Percentiles rank a stretch among this genome's conserved stretches.
Evolutionary conservation across 805 yeast genomes (phyloP).

Genomic region (Monosporozyma yasuniensis): DNA sequence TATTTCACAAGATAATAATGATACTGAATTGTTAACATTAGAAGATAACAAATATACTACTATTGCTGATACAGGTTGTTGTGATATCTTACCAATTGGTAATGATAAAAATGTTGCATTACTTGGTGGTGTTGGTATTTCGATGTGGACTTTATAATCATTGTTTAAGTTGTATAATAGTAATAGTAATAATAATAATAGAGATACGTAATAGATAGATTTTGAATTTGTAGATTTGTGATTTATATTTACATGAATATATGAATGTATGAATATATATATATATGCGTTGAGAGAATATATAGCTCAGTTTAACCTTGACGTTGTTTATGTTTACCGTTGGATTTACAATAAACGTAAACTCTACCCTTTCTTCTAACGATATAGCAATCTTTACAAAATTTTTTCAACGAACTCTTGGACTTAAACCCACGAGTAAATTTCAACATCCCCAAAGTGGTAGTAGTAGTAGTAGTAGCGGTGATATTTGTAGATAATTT

Average conservation of each 20-base stretch:
- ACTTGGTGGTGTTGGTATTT: conserved; percentile 80
- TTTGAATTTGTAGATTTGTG: too few relatives aligned
- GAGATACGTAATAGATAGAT: neutral
- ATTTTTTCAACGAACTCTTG: conserved; percentile 85
- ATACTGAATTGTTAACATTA: conserved; percentile 21
- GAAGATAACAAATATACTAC: conserved; percentile 53
- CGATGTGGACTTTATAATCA: conserved; percentile 34
- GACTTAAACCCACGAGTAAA: conserved; percentile 73
- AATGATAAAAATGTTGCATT: conserved; percentile 26
- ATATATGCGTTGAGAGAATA: too few relatives aligned
- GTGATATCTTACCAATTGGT: conserved; percentile 34
- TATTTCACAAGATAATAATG: conserved; percentile 24
- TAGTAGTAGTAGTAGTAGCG: neutral
- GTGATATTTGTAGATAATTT: too few relatives aligned
- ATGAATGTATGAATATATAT: neutral
- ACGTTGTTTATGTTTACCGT: conserved; percentile 91
- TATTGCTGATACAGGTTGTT: conserved; percentile 83
- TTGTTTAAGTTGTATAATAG: neutral
- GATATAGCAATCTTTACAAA: conserved; percentile 83
- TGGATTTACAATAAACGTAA: conserved; percentile 85
- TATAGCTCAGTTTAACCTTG: conserved; percentile 45
- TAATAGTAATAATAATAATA: too few relatives aligned
- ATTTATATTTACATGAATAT: neutral
- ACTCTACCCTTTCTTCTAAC: conserved; percentile 94
- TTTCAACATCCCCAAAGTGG: neutral